phyloP scores from a whole-genome alignment of 139 green algal genomes.

The Chlamydomonas sphaeroides region DNA sequence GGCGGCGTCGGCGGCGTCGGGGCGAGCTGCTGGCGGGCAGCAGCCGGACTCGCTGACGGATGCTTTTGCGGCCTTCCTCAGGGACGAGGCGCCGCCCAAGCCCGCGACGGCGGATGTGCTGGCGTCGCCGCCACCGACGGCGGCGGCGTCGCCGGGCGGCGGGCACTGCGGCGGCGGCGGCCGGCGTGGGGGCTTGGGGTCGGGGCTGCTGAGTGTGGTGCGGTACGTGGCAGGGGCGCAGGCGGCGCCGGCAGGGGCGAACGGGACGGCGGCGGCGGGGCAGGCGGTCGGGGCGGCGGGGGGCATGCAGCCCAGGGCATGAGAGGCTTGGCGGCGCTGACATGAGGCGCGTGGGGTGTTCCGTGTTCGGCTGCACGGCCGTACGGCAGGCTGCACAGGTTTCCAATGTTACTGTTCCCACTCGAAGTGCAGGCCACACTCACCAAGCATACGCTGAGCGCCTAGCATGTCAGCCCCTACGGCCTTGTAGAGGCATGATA shows the following conservation, averaged over 20 bases:
- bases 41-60: constrained; percentile 7
- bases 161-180: neutral
- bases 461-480: too few species aligned
- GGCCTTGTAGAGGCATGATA: too few species aligned
- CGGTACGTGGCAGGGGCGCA: constrained; percentile 9
- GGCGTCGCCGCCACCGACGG: constrained; percentile 4
- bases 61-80: constrained; percentile 27
- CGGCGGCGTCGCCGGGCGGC: neutral
- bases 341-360: too few species aligned
- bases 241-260: neutral
- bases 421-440: too few species aligned
- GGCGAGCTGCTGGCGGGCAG: neutral
- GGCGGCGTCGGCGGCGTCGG: neutral
- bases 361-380: too few species aligned
- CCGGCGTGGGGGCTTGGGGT: neutral
- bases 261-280: neutral
- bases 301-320: too few species aligned
- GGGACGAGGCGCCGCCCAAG: neutral
- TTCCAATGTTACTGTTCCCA: too few species aligned
- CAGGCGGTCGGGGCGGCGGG: neutral
- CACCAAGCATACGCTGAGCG: too few species aligned
- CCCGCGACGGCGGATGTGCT: constrained; percentile 17
- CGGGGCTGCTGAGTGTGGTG: constrained; percentile 4
- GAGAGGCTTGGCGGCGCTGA: too few species aligned
- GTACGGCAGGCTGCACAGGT: too few species aligned